Percentiles rank a stretch among this genome's conserved stretches.
Evolutionary conservation across 345 rosid species (phyloP).

Genomic region (Pugionium cornutum): DNA sequence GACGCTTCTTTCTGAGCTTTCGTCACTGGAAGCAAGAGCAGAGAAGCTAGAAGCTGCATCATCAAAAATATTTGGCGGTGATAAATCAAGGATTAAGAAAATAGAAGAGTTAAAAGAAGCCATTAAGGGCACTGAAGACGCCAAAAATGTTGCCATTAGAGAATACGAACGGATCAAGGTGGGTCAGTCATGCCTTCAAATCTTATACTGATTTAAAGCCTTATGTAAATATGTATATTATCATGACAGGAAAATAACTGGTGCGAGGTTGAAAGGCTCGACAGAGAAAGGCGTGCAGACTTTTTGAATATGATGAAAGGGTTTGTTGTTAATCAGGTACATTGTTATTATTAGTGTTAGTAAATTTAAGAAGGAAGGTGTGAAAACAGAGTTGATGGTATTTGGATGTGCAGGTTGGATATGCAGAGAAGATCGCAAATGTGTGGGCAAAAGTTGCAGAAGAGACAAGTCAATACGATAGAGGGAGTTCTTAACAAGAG

Average conservation of each 20-base stretch:
- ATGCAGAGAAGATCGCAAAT: conserved; percentile 86
- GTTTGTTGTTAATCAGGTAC: conserved; percentile 88
- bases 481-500: conserved; percentile 40
- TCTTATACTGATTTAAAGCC: background rate
- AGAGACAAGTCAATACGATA: conserved; percentile 73
- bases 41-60: conserved; percentile 95
- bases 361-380: conserved; percentile 21
- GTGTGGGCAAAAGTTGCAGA: conserved; percentile 92
- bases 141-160: conserved; percentile 78
- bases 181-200: background rate
- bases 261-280: conserved; percentile 86
- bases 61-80: conserved; percentile 95
- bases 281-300: conserved; percentile 72
- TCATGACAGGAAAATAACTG: conserved; percentile 73
- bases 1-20: conserved; percentile 78
- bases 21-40: conserved; percentile 67
- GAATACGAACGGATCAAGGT: conserved; percentile 95
- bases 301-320: conserved; percentile 91
- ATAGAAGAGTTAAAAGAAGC: conserved; percentile 87
- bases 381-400: conserved; percentile 39
- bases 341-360: conserved; percentile 40
- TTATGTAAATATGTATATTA: background rate
- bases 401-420: conserved; percentile 66
- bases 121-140: conserved; percentile 76
- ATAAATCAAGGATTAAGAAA: conserved; percentile 85